These are phyloP conservation scores for Penicillium glabrum DNA, from an alignment of 2,329 filamentous ascomycete genomes.

Conservation along the genomic window DNA sequence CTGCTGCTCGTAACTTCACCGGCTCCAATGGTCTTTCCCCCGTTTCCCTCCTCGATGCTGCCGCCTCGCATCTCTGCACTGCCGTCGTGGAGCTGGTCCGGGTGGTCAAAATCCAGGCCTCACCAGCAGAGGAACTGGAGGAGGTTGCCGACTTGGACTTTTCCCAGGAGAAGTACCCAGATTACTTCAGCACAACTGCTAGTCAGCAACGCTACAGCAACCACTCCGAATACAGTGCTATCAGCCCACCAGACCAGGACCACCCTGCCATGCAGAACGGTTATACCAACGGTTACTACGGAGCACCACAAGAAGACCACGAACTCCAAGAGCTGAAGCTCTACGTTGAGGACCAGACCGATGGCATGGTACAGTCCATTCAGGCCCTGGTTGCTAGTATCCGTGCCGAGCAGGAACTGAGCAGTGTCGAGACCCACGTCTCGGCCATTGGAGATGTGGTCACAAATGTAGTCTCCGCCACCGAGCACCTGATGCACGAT, in stretches of 20 bases:
- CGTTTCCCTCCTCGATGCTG: conserved; percentile 89
- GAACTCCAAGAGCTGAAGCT: conserved; percentile 66
- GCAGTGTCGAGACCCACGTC: conserved; percentile 69
- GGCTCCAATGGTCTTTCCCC: conserved; percentile 80
- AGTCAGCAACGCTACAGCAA: conserved; percentile 54
- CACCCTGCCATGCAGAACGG: conserved; percentile 29
- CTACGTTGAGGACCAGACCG: conserved; percentile 81
- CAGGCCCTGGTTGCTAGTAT: conserved; percentile 76
- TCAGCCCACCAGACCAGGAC: conserved; percentile 59
- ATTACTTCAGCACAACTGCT: conserved; percentile 64
- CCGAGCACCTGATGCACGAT: conserved; percentile 56
- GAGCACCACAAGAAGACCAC: conserved; percentile 43
- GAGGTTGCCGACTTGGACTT: conserved; percentile 70
- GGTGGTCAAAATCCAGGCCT: conserved; percentile 77
- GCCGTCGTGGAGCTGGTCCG: conserved; percentile 84
- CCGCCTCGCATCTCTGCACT: conserved; percentile 83
- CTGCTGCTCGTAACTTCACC: conserved; percentile 88
- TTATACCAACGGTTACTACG: conserved; percentile 38
- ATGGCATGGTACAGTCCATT: conserved; percentile 74
- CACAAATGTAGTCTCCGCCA: conserved; percentile 66
- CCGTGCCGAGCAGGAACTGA: conserved; percentile 62
- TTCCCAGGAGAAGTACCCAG: conserved; percentile 65
- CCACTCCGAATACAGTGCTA: conserved; percentile 72
- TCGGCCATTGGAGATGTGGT: conserved; percentile 69
- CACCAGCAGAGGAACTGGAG: conserved; percentile 72